phyloP scores from a whole-genome alignment of 2,329 filamentous ascomycete genomes.

The Ophiostoma australiae region DNA sequence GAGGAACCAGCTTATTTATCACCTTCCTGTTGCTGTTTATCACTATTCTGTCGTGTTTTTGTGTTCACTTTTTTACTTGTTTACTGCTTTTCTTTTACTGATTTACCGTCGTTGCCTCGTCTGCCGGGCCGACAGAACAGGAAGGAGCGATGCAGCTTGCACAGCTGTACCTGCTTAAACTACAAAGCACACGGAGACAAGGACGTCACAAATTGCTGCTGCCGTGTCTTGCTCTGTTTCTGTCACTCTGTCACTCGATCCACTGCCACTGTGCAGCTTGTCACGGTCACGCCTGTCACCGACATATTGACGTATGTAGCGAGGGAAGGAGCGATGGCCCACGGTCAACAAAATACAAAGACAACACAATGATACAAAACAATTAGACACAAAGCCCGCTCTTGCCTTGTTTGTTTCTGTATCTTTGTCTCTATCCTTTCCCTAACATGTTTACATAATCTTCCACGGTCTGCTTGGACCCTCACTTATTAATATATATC shows the following conservation, averaged over 20 bases:
- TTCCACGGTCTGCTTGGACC: too few species aligned
- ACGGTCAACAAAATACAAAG: neutral
- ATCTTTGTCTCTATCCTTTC: neutral
- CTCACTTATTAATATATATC: too few species aligned
- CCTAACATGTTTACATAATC: neutral
- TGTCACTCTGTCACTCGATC: neutral
- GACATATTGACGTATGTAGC: neutral
- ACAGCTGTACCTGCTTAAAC: slow-evolving; percentile 3
- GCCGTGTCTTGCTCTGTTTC: neutral
- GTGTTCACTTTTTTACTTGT: neutral
- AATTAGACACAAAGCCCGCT: neutral
- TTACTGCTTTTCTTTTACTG: neutral
- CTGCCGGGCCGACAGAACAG: slow-evolving; percentile 6
- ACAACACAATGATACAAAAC: neutral
- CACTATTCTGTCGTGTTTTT: neutral
- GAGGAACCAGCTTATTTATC: neutral
- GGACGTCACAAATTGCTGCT: neutral
- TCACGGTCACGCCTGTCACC: neutral
- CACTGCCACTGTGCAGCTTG: slow-evolving; percentile 1
- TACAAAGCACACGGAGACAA: neutral
- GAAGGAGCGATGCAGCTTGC: slow-evolving; percentile 22
- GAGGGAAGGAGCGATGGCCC: slow-evolving; percentile 12
- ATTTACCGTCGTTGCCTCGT: neutral
- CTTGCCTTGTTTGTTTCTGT: neutral
- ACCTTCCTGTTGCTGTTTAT: neutral